Evolutionary conservation across 83 land plant genomes (phyloP), one percentile per base, ranked within the genome.

Genomic region (Thuja plicata): DNA sequence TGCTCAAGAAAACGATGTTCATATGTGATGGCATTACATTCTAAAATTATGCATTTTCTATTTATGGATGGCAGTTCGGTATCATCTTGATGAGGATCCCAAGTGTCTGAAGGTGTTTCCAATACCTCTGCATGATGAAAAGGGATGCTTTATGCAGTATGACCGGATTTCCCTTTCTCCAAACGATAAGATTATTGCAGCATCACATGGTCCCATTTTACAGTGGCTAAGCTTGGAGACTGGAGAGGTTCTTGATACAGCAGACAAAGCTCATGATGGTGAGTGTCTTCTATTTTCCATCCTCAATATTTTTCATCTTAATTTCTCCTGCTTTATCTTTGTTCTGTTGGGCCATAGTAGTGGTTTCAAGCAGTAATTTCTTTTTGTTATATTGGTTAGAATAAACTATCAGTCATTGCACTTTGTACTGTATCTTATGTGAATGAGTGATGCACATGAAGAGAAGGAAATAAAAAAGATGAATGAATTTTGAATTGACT

Each of bases 1-100:
- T 83, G 55, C 55, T 83, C 32, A 46, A n/a, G 30, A 83, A 80
- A 46, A 27, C 46, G 35, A 70, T 19, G 24, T 38, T 87, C 52
- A 19, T 87, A 37, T 15, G 10, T 35, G 78, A 45, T 37, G 77
- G 30, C 21, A 19, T 79, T 17, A 37, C 10, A 80, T 80, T 45
- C 52, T 24, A 87, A 48, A 54, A 60, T 83, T 38, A 37, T 54
- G 45, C 2, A 35, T 62, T 32, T 86, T 16, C 37, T 21, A 60
- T 62, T 81, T 87, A 45, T 38, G 78, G 40, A 85, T 84, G 73
- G 81, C 91, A 98, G 99, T 98, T 78, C 94, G 99, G 54, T 98
- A 98, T 90, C 99, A 96, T 90, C 89, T 98, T 50, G 97, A 98
- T 91, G 99, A 98, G 93, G 99, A 98, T 89, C 99, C 99, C 74